Base-by-base conservation (phyloP, 345 rosid genomes). In the Eucalyptus pauciflora region DNA sequence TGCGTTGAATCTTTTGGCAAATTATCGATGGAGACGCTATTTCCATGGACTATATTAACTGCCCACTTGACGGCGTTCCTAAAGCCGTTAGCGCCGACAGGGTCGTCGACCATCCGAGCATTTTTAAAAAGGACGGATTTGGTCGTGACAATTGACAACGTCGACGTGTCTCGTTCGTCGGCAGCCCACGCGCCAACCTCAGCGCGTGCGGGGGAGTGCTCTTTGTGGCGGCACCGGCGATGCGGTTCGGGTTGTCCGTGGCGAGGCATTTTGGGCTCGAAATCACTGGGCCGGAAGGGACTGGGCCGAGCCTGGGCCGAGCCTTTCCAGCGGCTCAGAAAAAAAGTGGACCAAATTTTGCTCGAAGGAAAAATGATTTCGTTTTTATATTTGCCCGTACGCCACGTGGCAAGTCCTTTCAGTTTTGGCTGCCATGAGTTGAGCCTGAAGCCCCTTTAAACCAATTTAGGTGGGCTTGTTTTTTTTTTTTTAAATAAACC, bases 251-350 rank as follows among this genome's bases (percentile, higher is more conserved):
- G 25, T 33, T 33, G 79, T 31, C 79, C 22, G 14, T 25, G 24
- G 48, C 25, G 48, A 33, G 83, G 27, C 83, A 24, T 76, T 22
- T 41, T 76, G 83, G 25, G 48, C 83, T 76, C 48, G 48, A 22
- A 76, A 76, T 37, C 27, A 37, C 27, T 41, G 83, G 83, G 83
- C 27, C 27, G 7, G 27, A 76, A 10, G 27, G 48, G 29, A 10
- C 27, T 76, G 29, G 48, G 22, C 83, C 0, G 14, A 22, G 14
- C 27, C 46, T 11, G 46, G 48, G 48, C 83, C 2, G 0, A 0
- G 58, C 25, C 58, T 52, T 22, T 6, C 25, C 13, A 33, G 2
- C 24, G 13, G 45, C 3, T 71, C 80, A 37, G 11, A 3, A 37
- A 76, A 76, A 76, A 76, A 11, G 4, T 5, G 83, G 83, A 76